phyloP scores from a whole-genome alignment of 805 yeast species.

The Candida cerambycidarum region DNA sequence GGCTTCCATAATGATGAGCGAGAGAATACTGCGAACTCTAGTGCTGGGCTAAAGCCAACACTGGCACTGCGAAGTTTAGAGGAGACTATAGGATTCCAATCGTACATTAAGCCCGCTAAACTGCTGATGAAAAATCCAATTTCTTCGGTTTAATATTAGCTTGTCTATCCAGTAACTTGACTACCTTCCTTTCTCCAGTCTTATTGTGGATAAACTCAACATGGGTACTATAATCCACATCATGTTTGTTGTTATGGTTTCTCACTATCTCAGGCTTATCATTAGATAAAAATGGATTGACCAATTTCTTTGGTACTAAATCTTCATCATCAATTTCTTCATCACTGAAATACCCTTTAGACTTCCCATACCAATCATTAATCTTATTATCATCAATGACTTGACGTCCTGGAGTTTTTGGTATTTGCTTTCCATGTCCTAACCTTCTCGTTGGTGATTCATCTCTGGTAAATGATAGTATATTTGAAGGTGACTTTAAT shows the following conservation, averaged over 20 bases:
- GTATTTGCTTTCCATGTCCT: slow-evolving; percentile 9
- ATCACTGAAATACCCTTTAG: slow-evolving; percentile 29
- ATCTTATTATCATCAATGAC: slow-evolving; percentile 33
- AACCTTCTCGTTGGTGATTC: background rate
- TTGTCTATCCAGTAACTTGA: slow-evolving; percentile 33
- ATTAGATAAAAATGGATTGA: slow-evolving; percentile 24
- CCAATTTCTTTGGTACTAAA: slow-evolving; percentile 9
- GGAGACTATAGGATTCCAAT: background rate
- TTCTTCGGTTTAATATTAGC: slow-evolving; percentile 37
- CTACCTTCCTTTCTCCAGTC: slow-evolving; percentile 36
- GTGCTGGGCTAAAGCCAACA: too few relatives aligned
- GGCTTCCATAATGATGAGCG: slow-evolving; percentile 9
- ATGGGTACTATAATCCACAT: slow-evolving; percentile 23
- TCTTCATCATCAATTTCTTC: slow-evolving; percentile 15
- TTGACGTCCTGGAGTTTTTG: slow-evolving; percentile 31
- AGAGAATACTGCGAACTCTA: too few relatives aligned
- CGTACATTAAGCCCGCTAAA: background rate
- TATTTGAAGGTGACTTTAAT: slow-evolving; percentile 6
- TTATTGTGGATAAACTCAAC: slow-evolving; percentile 32
- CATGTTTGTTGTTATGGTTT: background rate
- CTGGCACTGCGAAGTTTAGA: too few relatives aligned
- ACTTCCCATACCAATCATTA: slow-evolving; percentile 38
- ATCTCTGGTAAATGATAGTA: background rate
- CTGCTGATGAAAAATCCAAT: slow-evolving; percentile 22
- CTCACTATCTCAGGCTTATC: background rate